These are phyloP conservation scores for Nicotiana sylvestris DNA, from an alignment of 257 asterid species.

Conservation along the genomic window DNA sequence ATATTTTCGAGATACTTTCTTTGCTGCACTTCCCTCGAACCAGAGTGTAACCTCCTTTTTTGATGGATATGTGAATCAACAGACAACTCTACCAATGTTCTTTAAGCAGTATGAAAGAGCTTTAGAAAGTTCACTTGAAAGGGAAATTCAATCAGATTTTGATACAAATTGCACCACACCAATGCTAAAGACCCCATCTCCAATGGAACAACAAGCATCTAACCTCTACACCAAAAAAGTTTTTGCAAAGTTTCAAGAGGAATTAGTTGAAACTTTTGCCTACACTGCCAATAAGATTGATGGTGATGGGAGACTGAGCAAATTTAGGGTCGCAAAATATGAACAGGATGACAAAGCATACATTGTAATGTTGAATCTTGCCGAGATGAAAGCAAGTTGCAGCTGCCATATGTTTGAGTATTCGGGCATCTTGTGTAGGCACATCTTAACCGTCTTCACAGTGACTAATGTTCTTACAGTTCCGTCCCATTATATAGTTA, in stretches of 20 bases:
- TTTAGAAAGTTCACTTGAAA: conserved; percentile 55
- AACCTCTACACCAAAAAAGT: conserved; percentile 58
- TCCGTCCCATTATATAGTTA: conserved; percentile 62
- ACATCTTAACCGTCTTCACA: conserved; percentile 70
- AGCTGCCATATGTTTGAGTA: conserved; percentile 87
- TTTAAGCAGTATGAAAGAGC: conserved; percentile 80
- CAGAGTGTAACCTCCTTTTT: conserved; percentile 65
- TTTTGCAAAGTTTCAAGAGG: conserved; percentile 75
- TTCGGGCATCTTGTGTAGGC: conserved; percentile 69
- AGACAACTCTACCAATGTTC: conserved; percentile 61
- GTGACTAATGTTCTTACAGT: conserved; percentile 70
- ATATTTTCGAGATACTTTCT: conserved; percentile 69
- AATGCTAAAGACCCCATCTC: conserved; percentile 68
- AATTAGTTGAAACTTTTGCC: conserved; percentile 78
- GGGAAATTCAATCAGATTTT: conserved; percentile 66
- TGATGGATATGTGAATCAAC: conserved; percentile 75
- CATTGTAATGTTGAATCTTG: conserved; percentile 44
- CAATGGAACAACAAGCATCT: conserved; percentile 81
- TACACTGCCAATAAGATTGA: conserved; percentile 73
- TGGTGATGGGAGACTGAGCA: conserved; percentile 49
- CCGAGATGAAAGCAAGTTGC: conserved; percentile 66
- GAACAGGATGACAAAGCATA: conserved; percentile 74
- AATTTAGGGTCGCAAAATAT: conserved; percentile 75
- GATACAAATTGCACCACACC: conserved; percentile 52
- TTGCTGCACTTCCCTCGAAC: conserved; percentile 61